These are phyloP conservation scores for Ordospora colligata DNA, from an alignment of 371 early-diverging fungal genomes.

Conservation along the genomic window DNA sequence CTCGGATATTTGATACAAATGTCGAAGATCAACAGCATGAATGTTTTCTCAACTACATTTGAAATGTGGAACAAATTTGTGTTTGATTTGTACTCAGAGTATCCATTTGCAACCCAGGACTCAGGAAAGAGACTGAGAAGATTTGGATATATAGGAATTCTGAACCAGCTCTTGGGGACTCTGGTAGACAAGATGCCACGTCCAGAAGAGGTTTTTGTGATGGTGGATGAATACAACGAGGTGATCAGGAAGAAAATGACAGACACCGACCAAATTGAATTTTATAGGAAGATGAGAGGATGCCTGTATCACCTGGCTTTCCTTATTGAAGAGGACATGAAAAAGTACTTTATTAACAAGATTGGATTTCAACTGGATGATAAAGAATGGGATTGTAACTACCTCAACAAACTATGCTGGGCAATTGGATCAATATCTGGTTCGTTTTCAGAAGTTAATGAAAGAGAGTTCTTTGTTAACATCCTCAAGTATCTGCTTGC, in stretches of 20 bases:
- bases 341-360: slow-evolving; percentile 46
- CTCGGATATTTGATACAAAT: slow-evolving; percentile 32
- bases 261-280: slow-evolving; percentile 88
- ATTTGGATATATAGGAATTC: slow-evolving; percentile 33
- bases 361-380: slow-evolving; percentile 17
- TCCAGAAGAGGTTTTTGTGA: slow-evolving; percentile 72
- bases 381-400: slow-evolving; percentile 80
- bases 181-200: slow-evolving; percentile 59
- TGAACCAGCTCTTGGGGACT: slow-evolving; percentile 40
- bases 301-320: slow-evolving; percentile 49
- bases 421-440: slow-evolving; percentile 93
- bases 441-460: slow-evolving; percentile 82
- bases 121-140: slow-evolving; percentile 42
- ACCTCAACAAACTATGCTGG: slow-evolving; percentile 94
- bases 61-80: slow-evolving; percentile 47
- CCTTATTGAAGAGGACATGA: slow-evolving; percentile 39
- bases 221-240: slow-evolving; percentile 98
- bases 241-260: slow-evolving; percentile 91
- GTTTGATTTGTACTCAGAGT: slow-evolving; percentile 44
- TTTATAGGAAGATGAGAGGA: slow-evolving; percentile 86
- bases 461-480: slow-evolving; percentile 87
- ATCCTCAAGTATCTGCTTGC: slow-evolving; percentile 88
- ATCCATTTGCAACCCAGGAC: slow-evolving; percentile 27
- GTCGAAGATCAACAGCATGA: slow-evolving; percentile 38
- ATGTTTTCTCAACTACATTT: slow-evolving; percentile 39